A percentile compares a stretch with the other conserved stretches of the same genome.
These are phyloP conservation scores for Wickerhamiella dianesei DNA, from an alignment of 805 yeast genomes.

Conservation along the genomic window DNA sequence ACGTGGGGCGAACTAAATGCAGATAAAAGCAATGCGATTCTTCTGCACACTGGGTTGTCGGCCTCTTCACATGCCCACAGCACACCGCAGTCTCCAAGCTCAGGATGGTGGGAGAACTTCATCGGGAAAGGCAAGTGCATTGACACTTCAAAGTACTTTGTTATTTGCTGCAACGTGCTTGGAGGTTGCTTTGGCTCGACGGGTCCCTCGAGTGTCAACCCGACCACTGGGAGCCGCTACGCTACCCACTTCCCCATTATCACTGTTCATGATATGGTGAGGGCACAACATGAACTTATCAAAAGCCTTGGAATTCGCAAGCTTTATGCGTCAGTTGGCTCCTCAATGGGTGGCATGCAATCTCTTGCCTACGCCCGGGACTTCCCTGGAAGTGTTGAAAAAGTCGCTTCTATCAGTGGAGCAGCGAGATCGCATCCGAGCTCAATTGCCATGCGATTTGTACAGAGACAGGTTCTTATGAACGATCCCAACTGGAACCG, in stretches of 20 bases:
- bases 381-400: constrained; percentile 61
- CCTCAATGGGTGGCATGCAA: constrained; percentile 99
- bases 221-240: constrained; percentile 50
- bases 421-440: constrained; percentile 92
- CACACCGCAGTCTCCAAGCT: constrained; percentile 48
- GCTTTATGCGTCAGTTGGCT: constrained; percentile 70
- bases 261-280: constrained; percentile 77
- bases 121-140: constrained; percentile 69
- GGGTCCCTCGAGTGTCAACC: constrained; percentile 75
- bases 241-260: constrained; percentile 82
- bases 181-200: constrained; percentile 96
- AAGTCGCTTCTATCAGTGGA: constrained; percentile 71
- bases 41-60: constrained; percentile 80
- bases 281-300: constrained; percentile 69
- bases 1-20: constrained; percentile 72
- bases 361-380: constrained; percentile 76
- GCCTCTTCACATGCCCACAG: constrained; percentile 92
- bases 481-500: constrained; percentile 91
- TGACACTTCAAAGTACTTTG: constrained; percentile 70
- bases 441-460: constrained; percentile 84
- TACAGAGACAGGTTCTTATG: constrained; percentile 87
- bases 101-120: constrained; percentile 95
- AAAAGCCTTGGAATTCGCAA: constrained; percentile 47
- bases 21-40: constrained; percentile 53
- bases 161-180: constrained; percentile 79